These are phyloP conservation scores for Tulasnella sp. DNA, from an alignment of 768 basidiomycete genomes.

Conservation along the genomic window DNA sequence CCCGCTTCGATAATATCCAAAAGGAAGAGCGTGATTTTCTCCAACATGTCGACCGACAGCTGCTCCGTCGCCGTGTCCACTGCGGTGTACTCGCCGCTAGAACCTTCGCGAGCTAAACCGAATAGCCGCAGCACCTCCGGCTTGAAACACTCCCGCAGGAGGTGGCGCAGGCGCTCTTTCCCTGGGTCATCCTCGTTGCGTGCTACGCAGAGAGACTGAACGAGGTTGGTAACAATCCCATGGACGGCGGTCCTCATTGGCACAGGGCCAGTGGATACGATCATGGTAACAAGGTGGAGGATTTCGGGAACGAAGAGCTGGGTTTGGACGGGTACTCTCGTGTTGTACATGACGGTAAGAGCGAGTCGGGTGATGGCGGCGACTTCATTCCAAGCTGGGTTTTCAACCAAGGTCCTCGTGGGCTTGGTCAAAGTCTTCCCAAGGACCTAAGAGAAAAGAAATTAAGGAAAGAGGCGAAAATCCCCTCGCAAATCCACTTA, in stretches of 20 bases:
- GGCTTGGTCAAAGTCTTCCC: slow-evolving; percentile 66
- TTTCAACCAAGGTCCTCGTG: slow-evolving; percentile 61
- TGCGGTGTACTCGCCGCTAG: slow-evolving; percentile 64
- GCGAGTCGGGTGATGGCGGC: slow-evolving; percentile 74
- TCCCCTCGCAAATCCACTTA: slow-evolving; percentile 35
- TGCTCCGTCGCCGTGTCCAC: slow-evolving; percentile 54
- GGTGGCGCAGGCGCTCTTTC: slow-evolving; percentile 53
- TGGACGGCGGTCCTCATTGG: slow-evolving; percentile 76
- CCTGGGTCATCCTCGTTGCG: slow-evolving; percentile 56
- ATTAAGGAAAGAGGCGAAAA: background rate
- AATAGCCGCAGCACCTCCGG: slow-evolving; percentile 63
- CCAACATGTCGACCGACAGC: slow-evolving; percentile 60
- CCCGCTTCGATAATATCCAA: slow-evolving; percentile 60
- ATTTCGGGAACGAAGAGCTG: slow-evolving; percentile 83
- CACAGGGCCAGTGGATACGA: slow-evolving; percentile 68
- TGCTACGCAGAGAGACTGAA: slow-evolving; percentile 68
- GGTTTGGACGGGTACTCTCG: slow-evolving; percentile 57
- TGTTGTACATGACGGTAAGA: slow-evolving; percentile 65
- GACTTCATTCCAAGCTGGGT: slow-evolving; percentile 75
- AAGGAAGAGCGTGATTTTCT: slow-evolving; percentile 61
- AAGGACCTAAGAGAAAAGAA: slow-evolving; percentile 50
- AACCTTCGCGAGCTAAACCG: slow-evolving; percentile 61
- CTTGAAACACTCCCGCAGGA: slow-evolving; percentile 60
- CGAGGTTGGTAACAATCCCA: slow-evolving; percentile 73
- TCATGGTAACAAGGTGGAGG: slow-evolving; percentile 72